A percentile compares a stretch with the other conserved stretches of the same genome.
phyloP scores from a whole-genome alignment of 106 monocot species.

The Platanthera guangdongensis region DNA sequence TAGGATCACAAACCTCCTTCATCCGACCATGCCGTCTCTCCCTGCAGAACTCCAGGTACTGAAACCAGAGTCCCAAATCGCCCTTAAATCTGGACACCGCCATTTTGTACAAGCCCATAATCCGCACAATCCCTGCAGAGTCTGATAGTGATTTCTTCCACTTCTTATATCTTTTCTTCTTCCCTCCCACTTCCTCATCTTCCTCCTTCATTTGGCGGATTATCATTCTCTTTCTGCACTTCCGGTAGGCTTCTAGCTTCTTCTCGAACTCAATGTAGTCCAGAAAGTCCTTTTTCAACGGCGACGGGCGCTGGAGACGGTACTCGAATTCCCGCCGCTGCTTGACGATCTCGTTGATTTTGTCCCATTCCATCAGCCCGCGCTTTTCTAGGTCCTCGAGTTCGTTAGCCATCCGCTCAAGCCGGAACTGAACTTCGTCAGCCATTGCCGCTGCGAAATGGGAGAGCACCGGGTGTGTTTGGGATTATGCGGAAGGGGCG shows the following conservation, averaged over 20 bases:
- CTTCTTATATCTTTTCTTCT: constrained; percentile 31
- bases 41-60: constrained; percentile 78
- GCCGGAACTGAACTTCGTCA: constrained; percentile 69
- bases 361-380: constrained; percentile 53
- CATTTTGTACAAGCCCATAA: constrained; percentile 53
- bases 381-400: constrained; percentile 80
- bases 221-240: constrained; percentile 44
- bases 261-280: constrained; percentile 75
- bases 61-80: constrained; percentile 81
- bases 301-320: constrained; percentile 68
- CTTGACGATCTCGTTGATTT: constrained; percentile 65
- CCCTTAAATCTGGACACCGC: constrained; percentile 48
- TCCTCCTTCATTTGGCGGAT: constrained; percentile 22
- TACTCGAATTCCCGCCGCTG: constrained; percentile 83
- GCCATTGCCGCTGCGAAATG: constrained; percentile 39
- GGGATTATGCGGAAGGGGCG: not conserved
- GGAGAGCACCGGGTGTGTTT: not conserved
- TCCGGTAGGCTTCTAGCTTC: constrained; percentile 51
- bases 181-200: constrained; percentile 10
- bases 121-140: constrained; percentile 45
- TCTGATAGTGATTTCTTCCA: constrained; percentile 84
- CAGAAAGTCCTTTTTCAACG: constrained; percentile 63
- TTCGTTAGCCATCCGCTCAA: constrained; percentile 90
- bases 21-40: constrained; percentile 52
- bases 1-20: constrained; percentile 42